Evolutionary conservation across 495 filamentous ascomycete species (phyloP).

Genomic region (Penicillium canariense): DNA sequence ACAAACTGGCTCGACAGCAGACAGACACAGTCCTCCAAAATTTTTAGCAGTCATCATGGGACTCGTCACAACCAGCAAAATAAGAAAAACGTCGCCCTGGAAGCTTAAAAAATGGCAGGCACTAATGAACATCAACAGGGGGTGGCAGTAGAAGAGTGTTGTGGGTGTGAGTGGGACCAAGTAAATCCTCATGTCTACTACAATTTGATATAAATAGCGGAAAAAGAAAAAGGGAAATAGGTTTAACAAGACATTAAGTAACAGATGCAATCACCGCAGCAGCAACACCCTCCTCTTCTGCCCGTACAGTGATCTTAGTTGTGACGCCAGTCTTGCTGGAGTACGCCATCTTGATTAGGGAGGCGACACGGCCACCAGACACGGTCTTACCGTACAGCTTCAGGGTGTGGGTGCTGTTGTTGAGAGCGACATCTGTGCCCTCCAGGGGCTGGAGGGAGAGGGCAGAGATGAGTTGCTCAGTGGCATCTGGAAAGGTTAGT

Average conservation of each 20-base stretch:
- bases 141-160: neutral
- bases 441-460: slow-evolving; percentile 93
- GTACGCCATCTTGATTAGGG: slow-evolving; percentile 88
- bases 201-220: slow-evolving; percentile 26
- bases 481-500: slow-evolving; percentile 71
- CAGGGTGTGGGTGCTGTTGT: slow-evolving; percentile 85
- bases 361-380: slow-evolving; percentile 83
- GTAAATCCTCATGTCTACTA: slow-evolving; percentile 27
- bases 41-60: slow-evolving; percentile 21
- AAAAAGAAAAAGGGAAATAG: slow-evolving; percentile 19
- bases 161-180: neutral
- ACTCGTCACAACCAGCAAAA: slow-evolving; percentile 19
- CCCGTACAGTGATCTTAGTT: slow-evolving; percentile 85
- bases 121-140: slow-evolving; percentile 1
- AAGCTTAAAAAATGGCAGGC: slow-evolving; percentile 5
- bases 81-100: slow-evolving; percentile 4
- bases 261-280: slow-evolving; percentile 80
- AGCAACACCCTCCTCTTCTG: slow-evolving; percentile 91
- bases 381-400: slow-evolving; percentile 97
- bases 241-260: slow-evolving; percentile 53
- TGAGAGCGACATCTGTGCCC: slow-evolving; percentile 85
- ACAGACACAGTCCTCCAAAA: slow-evolving; percentile 17
- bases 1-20: slow-evolving; percentile 12
- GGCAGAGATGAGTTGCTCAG: slow-evolving; percentile 80
- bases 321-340: slow-evolving; percentile 89